These are phyloP conservation scores for Orbilia brochopaga DNA, from an alignment of 2,329 filamentous ascomycete genomes.

Conservation along the genomic window DNA sequence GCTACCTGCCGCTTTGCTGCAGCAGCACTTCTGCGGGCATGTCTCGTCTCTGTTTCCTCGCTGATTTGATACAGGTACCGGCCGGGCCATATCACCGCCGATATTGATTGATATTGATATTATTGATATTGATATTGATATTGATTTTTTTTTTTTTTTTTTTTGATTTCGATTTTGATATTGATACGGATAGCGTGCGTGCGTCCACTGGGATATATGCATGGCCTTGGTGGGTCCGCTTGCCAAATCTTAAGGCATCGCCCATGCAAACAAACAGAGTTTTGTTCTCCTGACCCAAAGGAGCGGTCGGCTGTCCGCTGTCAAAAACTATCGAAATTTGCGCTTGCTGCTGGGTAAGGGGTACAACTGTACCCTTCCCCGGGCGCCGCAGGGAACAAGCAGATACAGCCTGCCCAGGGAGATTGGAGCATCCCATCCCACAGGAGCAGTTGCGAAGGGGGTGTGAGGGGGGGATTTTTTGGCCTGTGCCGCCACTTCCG, in stretches of 20 bases:
- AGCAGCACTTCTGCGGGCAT: too few species aligned
- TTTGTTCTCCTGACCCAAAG: conserved; percentile 49
- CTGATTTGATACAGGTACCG: neutral
- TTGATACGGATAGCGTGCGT: too few species aligned
- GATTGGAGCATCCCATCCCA: neutral
- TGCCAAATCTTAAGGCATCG: conserved; percentile 3
- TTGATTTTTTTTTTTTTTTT: too few species aligned
- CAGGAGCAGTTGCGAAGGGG: neutral
- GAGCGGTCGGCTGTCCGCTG: conserved; percentile 48
- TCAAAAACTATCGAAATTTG: conserved; percentile 40
- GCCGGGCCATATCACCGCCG: neutral
- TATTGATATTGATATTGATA: neutral
- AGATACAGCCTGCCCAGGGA: conserved; percentile 14
- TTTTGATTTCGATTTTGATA: too few species aligned
- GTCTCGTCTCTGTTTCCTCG: neutral
- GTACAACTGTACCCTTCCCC: neutral
- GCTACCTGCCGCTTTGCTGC: neutral
- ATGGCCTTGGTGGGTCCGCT: too few species aligned
- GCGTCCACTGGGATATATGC: too few species aligned
- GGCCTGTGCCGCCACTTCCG: conserved; percentile 44
- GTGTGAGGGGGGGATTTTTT: neutral
- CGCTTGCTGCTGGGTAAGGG: neutral
- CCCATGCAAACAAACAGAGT: neutral
- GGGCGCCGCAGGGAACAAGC: conserved; percentile 23
- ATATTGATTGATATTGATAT: neutral